A percentile compares a stretch with the other conserved stretches of the same genome.
phyloP scores from a whole-genome alignment of 2,329 filamentous ascomycete genomes.

The Alternaria triticina region DNA sequence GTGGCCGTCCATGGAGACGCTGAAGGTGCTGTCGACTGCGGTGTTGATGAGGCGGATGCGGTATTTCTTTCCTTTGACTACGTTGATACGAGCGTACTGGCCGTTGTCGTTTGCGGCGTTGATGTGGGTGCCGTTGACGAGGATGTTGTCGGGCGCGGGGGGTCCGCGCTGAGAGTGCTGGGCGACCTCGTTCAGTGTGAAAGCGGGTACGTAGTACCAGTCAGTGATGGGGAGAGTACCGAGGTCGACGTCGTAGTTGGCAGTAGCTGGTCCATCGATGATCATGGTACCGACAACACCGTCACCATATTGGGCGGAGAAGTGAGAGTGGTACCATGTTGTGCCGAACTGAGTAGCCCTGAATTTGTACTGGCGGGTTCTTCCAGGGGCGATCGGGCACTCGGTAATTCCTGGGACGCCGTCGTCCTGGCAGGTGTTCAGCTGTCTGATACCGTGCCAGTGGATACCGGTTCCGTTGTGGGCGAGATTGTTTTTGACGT shows the following conservation, averaged over 20 bases:
- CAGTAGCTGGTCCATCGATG: conserved; percentile 51
- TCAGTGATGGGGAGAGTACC: conserved; percentile 67
- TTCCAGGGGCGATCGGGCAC: conserved; percentile 70
- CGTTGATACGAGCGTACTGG: conserved; percentile 42
- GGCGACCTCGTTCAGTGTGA: conserved; percentile 39
- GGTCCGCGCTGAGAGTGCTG: conserved; percentile 42
- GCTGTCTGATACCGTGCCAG: conserved; percentile 57
- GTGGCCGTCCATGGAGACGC: conserved; percentile 49
- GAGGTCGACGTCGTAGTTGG: conserved; percentile 64
- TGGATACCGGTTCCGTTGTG: conserved; percentile 60
- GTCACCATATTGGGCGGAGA: conserved; percentile 52
- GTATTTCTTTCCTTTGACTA: conserved; percentile 59
- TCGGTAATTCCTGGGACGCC: conserved; percentile 62
- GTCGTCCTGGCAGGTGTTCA: conserved; percentile 56
- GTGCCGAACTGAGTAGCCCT: conserved; percentile 58
- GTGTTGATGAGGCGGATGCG: conserved; percentile 66
- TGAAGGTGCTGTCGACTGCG: conserved; percentile 41
- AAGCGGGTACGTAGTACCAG: conserved; percentile 61
- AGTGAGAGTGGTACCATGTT: conserved; percentile 54
- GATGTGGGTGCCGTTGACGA: conserved; percentile 64
- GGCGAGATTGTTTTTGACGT: conserved; percentile 46
- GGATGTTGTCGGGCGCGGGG: conserved; percentile 53
- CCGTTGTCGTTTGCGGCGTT: conserved; percentile 49
- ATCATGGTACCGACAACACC: conserved; percentile 51
- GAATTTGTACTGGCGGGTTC: conserved; percentile 64